These are phyloP conservation scores for Pezicula neosporulosa DNA, from an alignment of 2,329 filamentous ascomycete species.

Conservation along the genomic window DNA sequence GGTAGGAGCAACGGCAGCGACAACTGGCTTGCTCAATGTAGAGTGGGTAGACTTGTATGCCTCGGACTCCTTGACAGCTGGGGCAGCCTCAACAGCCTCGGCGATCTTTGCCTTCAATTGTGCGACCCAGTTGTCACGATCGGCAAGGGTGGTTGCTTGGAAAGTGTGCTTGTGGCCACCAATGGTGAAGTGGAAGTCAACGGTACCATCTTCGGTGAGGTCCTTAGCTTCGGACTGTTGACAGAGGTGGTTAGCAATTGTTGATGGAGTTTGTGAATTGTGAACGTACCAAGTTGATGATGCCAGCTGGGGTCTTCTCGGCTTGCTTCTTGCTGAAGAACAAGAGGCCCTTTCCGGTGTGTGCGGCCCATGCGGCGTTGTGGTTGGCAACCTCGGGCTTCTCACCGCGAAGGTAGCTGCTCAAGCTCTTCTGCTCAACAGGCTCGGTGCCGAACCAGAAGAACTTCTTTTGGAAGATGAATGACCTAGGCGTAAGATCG, in stretches of 20 bases:
- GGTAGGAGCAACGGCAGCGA: conserved; percentile 30
- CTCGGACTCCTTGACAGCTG: conserved; percentile 72
- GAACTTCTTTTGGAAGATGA: conserved; percentile 85
- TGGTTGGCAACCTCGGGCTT: conserved; percentile 78
- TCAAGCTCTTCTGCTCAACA: conserved; percentile 70
- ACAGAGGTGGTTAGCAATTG: conserved; percentile 24
- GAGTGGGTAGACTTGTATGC: conserved; percentile 68
- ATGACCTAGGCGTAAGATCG: conserved; percentile 55
- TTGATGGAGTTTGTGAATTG: background rate
- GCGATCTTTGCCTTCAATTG: conserved; percentile 78
- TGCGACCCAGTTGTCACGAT: conserved; percentile 90
- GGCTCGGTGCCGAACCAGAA: conserved; percentile 81
- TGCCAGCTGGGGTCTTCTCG: conserved; percentile 79
- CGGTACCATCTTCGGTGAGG: conserved; percentile 67
- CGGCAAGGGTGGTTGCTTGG: conserved; percentile 70
- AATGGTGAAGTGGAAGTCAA: conserved; percentile 83
- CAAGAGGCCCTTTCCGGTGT: conserved; percentile 93
- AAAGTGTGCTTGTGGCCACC: conserved; percentile 91
- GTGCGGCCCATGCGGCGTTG: conserved; percentile 81
- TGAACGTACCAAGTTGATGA: conserved; percentile 76
- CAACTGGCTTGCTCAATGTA: conserved; percentile 36
- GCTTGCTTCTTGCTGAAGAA: conserved; percentile 76
- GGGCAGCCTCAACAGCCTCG: conserved; percentile 79
- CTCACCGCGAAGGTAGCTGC: conserved; percentile 79
- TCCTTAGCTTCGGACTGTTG: conserved; percentile 55